A percentile compares a stretch with the other conserved stretches of the same genome.
Conservation (phyloP, 495 filamentous ascomycete species). For the Aspergillus haitiensis region DNA sequence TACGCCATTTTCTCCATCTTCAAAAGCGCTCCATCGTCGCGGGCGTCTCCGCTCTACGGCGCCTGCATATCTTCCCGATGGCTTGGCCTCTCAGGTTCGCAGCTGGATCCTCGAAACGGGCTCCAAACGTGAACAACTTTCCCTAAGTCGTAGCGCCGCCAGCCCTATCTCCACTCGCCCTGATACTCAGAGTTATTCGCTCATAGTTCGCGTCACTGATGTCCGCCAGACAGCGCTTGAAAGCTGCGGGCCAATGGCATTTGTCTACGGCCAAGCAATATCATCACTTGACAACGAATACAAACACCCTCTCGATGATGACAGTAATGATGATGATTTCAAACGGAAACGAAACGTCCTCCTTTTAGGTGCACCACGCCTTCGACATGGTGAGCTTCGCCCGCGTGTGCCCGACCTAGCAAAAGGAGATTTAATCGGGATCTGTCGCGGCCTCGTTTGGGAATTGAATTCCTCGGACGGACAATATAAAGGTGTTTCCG, state of each 20-base stretch:
- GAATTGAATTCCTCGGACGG: constrained; percentile 27
- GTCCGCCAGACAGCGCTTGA: constrained; percentile 25
- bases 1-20: constrained; percentile 45
- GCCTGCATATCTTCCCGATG: constrained; percentile 36
- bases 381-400: constrained; percentile 13
- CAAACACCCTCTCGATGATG: background rate
- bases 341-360: constrained; percentile 27
- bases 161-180: background rate
- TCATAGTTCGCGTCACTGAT: constrained; percentile 24
- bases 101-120: constrained; percentile 48
- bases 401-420: constrained; percentile 14
- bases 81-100: constrained; percentile 46
- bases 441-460: constrained; percentile 41
- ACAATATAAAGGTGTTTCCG: background rate
- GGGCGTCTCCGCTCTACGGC: constrained; percentile 29
- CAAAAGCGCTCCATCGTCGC: constrained; percentile 34
- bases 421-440: constrained; percentile 31
- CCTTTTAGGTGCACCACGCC: constrained; percentile 34
- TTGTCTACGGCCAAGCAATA: constrained; percentile 26
- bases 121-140: constrained; percentile 34
- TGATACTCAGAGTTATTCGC: constrained; percentile 24
- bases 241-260: constrained; percentile 35
- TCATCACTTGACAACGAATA: constrained; percentile 3
- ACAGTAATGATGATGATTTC: background rate
- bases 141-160: background rate